Evolutionary conservation across 2,329 filamentous ascomycete species (phyloP).

Genomic region (Cordyceps fumosorosea): DNA sequence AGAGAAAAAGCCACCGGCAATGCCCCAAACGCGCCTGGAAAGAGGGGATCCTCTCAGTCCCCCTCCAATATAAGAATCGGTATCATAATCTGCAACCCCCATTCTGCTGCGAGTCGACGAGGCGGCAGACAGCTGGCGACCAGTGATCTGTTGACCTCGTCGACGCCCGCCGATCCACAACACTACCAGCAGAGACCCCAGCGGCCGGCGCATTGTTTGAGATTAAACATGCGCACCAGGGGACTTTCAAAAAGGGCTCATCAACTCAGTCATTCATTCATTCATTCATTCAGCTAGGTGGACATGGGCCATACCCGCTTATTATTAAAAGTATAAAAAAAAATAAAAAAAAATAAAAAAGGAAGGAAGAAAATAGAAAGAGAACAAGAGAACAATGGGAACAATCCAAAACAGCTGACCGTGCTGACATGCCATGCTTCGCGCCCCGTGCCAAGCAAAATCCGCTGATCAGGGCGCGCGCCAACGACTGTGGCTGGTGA

Average conservation of each 20-base stretch:
- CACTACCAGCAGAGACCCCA: background rate
- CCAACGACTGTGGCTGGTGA: background rate
- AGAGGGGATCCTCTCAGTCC: background rate
- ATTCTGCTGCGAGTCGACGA: background rate
- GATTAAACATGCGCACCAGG: slow-evolving; percentile 3
- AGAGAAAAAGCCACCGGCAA: background rate
- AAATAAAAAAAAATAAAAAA: no score
- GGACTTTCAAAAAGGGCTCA: background rate
- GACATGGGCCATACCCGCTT: background rate
- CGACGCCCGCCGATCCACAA: background rate
- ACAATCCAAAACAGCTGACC: background rate
- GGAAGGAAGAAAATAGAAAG: background rate
- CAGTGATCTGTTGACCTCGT: background rate
- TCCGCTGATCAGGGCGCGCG: background rate
- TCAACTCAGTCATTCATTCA: no score
- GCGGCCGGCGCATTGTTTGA: slow-evolving; percentile 6
- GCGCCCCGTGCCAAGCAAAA: background rate
- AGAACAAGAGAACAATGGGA: background rate
- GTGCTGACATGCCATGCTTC: background rate
- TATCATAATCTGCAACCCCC: slow-evolving; percentile 7
- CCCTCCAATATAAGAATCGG: slow-evolving; percentile 13
- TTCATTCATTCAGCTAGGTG: no score
- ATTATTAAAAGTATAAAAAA: no score
- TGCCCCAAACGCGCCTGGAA: background rate
- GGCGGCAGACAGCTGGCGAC: background rate